Percentiles rank a stretch among this genome's conserved stretches.
phyloP scores from a whole-genome alignment of 78 protist genomes.

The Dictyostelium firmibasis region DNA sequence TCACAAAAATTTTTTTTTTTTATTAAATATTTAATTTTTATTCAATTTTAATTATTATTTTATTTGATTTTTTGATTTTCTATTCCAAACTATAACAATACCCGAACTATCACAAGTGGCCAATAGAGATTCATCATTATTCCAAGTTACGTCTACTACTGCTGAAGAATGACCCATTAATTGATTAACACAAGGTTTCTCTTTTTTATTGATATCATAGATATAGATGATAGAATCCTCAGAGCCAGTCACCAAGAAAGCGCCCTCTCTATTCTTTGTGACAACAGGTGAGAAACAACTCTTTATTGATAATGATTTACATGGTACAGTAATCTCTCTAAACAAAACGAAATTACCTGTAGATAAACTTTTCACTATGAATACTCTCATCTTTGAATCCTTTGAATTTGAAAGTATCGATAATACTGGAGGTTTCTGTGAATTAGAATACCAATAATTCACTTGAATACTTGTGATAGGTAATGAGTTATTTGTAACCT shows the following conservation, averaged over 20 bases:
- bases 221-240: slow-evolving; percentile 9
- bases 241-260: slow-evolving; percentile 22
- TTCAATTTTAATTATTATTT: neutral
- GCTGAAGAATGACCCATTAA: slow-evolving; percentile 57
- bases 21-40: neutral
- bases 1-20: too few relatives aligned
- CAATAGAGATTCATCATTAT: slow-evolving; percentile 41
- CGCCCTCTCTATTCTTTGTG: slow-evolving; percentile 9
- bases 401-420: slow-evolving; percentile 22
- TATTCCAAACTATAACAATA: slow-evolving; percentile 34
- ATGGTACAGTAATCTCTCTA: neutral
- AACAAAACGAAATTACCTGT: neutral
- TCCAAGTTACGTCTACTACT: slow-evolving; percentile 23
- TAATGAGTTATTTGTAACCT: neutral
- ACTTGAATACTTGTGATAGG: neutral
- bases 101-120: slow-evolving; percentile 22
- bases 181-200: slow-evolving; percentile 19
- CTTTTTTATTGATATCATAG: slow-evolving; percentile 14
- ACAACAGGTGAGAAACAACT: slow-evolving; percentile 6
- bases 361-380: slow-evolving; percentile 13
- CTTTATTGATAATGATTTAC: neutral
- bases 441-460: slow-evolving; percentile 32
- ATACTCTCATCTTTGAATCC: slow-evolving; percentile 40
- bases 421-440: neutral
- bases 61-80: too few relatives aligned